phyloP scores from a whole-genome alignment of 1,284 basidiomycete genomes.

The Psilocybe mexicana region DNA sequence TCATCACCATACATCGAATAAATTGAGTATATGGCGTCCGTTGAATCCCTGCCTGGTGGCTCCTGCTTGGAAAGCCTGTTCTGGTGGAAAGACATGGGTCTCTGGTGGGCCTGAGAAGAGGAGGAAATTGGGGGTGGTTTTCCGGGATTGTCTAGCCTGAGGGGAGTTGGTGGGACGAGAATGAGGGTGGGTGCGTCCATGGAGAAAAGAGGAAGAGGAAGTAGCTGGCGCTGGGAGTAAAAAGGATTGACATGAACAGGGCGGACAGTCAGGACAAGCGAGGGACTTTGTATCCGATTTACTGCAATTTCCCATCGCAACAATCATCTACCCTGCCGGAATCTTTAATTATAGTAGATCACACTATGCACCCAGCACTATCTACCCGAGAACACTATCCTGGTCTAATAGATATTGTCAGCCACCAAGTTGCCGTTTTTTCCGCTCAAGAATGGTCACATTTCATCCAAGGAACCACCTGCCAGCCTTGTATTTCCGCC shows the following conservation, averaged over 20 bases:
- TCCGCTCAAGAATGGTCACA: not conserved
- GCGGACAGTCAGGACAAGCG: conserved; percentile 1
- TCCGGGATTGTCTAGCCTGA: conserved; percentile 21
- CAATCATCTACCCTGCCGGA: conserved; percentile 3
- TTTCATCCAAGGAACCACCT: not conserved
- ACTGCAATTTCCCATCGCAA: conserved; percentile 7
- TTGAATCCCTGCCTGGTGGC: conserved; percentile 31
- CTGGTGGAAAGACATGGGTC: conserved; percentile 17
- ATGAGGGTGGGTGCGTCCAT: conserved; percentile 48
- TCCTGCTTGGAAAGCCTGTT: conserved; percentile 16
- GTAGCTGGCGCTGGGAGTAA: not conserved
- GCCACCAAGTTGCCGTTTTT: not conserved
- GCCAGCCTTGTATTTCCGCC: not conserved
- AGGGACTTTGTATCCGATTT: not conserved
- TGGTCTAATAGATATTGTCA: not conserved
- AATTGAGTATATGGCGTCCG: conserved; percentile 72
- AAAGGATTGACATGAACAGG: conserved; percentile 9
- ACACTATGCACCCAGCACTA: not conserved
- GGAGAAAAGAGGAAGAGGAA: conserved; percentile 9
- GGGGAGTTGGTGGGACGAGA: conserved; percentile 43
- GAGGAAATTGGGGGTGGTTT: not conserved
- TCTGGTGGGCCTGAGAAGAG: conserved; percentile 26
- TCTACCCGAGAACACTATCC: not conserved
- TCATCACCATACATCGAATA: conserved; percentile 77
- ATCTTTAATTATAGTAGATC: not conserved